These are phyloP conservation scores for Areca catechu DNA, from an alignment of 176 grass and related monocot genomes.

Conservation along the genomic window DNA sequence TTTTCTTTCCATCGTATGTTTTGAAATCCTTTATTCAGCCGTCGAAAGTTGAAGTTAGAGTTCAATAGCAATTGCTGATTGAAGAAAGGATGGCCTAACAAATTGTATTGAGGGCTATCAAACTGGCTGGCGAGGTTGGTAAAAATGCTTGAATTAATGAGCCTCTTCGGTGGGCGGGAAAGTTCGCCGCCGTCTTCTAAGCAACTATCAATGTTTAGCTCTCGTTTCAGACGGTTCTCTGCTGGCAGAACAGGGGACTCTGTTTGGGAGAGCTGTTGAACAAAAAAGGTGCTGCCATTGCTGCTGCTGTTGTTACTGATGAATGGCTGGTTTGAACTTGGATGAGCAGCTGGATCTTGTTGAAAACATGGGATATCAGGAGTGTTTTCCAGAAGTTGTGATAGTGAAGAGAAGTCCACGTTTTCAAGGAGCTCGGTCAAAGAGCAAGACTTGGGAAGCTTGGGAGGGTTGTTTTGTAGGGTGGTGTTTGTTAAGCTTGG, in stretches of 20 bases:
- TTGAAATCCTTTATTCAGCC: too few relatives aligned
- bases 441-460: slow-evolving; percentile 30
- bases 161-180: background rate
- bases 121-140: background rate
- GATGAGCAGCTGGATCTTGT: too few relatives aligned
- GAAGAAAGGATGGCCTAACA: slow-evolving; percentile 19
- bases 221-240: slow-evolving; percentile 7
- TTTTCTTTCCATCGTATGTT: too few relatives aligned
- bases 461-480: background rate
- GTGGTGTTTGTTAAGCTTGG: background rate
- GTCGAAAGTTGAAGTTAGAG: background rate
- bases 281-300: too few relatives aligned
- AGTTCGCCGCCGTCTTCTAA: background rate
- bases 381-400: too few relatives aligned
- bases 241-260: background rate
- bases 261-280: background rate
- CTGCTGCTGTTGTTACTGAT: background rate
- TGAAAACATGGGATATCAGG: too few relatives aligned
- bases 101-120: slow-evolving; percentile 26
- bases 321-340: too few relatives aligned
- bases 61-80: slow-evolving; percentile 21
- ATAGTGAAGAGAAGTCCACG: slow-evolving; percentile 22
- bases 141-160: background rate
- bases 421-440: slow-evolving; percentile 46
- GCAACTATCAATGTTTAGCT: background rate